These are phyloP conservation scores for Rhizopogon rudus DNA, from an alignment of 768 basidiomycete species.

Conservation along the genomic window DNA sequence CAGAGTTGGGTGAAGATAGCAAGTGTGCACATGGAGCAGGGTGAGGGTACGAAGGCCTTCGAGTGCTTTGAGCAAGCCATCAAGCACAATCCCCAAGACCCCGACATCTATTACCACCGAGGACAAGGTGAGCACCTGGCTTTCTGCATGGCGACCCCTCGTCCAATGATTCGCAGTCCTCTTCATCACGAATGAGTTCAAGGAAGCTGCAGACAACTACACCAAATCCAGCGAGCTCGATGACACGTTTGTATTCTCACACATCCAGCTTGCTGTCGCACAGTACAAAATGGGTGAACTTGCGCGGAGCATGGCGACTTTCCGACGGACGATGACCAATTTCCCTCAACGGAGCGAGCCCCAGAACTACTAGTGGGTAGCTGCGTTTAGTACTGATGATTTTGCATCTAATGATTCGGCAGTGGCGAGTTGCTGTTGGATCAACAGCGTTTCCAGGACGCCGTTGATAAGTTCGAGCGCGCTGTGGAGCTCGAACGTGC, in stretches of 20 bases:
- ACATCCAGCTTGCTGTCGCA: slow-evolving; percentile 96
- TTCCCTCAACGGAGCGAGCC: slow-evolving; percentile 90
- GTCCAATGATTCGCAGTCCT: slow-evolving; percentile 47
- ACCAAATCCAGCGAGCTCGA: slow-evolving; percentile 86
- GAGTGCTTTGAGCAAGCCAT: slow-evolving; percentile 90
- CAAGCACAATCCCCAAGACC: slow-evolving; percentile 73
- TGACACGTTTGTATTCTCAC: slow-evolving; percentile 87
- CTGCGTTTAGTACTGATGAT: not conserved
- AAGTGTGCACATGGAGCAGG: slow-evolving; percentile 95
- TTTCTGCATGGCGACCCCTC: not conserved
- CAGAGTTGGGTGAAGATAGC: slow-evolving; percentile 96
- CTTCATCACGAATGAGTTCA: slow-evolving; percentile 92
- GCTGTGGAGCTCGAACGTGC: slow-evolving; percentile 84
- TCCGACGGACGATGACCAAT: slow-evolving; percentile 75
- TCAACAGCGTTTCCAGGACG: slow-evolving; percentile 82
- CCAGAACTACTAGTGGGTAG: slow-evolving; percentile 86
- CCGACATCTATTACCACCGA: slow-evolving; percentile 98
- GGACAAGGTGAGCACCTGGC: slow-evolving; percentile 66
- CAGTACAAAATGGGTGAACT: slow-evolving; percentile 86
- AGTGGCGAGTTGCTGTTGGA: slow-evolving; percentile 95
- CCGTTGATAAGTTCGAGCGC: slow-evolving; percentile 88
- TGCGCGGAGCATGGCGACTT: slow-evolving; percentile 83
- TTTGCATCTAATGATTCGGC: not conserved
- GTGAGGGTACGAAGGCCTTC: slow-evolving; percentile 75
- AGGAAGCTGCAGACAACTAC: slow-evolving; percentile 86